Conservation (phyloP, 2,329 filamentous ascomycete genomes). For the Sclerotinia spermophila region DNA sequence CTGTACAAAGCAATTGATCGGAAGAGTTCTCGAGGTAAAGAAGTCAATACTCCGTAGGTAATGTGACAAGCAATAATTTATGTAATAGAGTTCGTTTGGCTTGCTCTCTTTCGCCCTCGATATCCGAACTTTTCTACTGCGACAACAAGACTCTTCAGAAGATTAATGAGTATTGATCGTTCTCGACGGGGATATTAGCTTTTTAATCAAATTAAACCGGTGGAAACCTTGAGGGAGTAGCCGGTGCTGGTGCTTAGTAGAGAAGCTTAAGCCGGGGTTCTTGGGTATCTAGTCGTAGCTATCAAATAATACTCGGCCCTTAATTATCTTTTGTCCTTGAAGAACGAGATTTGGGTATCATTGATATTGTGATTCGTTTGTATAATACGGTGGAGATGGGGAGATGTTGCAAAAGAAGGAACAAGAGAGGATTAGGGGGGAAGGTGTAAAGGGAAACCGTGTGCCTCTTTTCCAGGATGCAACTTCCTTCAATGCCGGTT, state of each 20-base stretch:
- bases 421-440: not conserved
- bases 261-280: conserved; percentile 1
- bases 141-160: not conserved
- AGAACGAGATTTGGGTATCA: not conserved
- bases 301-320: conserved; percentile 4
- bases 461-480: conserved; percentile 3
- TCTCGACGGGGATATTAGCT: not conserved
- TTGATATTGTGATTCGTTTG: conserved; percentile 2
- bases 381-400: not conserved
- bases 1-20: not conserved
- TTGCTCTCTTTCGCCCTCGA: not conserved
- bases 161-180: not conserved
- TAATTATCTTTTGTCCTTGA: not conserved
- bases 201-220: conserved; percentile 3
- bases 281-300: too few relatives aligned
- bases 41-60: not conserved
- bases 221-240: conserved; percentile 5
- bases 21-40: not conserved
- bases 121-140: too few relatives aligned
- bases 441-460: not conserved
- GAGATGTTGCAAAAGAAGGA: not conserved
- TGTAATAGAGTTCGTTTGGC: not conserved
- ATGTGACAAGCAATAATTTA: not conserved
- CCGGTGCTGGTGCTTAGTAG: conserved; percentile 10
- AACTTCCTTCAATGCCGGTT: not conserved